Conservation (phyloP, 1,284 basidiomycete species). For the Malassezia japonica region DNA sequence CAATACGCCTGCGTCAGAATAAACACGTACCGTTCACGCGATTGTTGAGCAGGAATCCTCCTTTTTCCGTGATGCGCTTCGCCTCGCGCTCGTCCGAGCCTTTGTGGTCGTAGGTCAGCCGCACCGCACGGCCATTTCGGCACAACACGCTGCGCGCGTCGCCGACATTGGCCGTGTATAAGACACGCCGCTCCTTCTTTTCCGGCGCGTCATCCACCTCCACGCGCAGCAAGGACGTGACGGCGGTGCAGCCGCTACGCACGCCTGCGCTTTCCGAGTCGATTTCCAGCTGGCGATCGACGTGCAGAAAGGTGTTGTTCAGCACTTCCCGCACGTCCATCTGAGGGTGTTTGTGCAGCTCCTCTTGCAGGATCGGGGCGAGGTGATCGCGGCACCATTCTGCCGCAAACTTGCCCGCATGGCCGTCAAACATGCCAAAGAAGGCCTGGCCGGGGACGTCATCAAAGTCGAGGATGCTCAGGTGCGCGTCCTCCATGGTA, state of each 20-base stretch:
- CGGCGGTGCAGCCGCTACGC: conserved; percentile 92
- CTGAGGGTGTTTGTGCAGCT: conserved; percentile 51
- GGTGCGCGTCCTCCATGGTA: conserved; percentile 96
- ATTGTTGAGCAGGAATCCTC: conserved; percentile 96
- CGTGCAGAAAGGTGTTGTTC: conserved; percentile 84
- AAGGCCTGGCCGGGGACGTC: conserved; percentile 86
- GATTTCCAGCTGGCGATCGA: conserved; percentile 70
- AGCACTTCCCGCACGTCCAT: conserved; percentile 72
- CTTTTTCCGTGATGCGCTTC: conserved; percentile 91
- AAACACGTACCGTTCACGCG: conserved; percentile 65
- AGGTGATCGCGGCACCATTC: conserved; percentile 98
- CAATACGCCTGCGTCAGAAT: conserved; percentile 55
- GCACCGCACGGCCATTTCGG: conserved; percentile 76
- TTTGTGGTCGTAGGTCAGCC: conserved; percentile 97
- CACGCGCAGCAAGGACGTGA: conserved; percentile 90
- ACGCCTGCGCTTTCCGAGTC: conserved; percentile 79
- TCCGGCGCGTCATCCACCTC: conserved; percentile 57
- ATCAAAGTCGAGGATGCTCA: conserved; percentile 87
- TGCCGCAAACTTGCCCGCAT: conserved; percentile 94
- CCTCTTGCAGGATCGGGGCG: conserved; percentile 63
- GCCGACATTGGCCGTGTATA: conserved; percentile 94
- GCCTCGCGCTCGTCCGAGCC: conserved; percentile 93
- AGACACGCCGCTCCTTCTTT: conserved; percentile 56
- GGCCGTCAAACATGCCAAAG: conserved; percentile 96
- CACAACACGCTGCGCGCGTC: conserved; percentile 82